Base-by-base conservation (phyloP, 495 filamentous ascomycete genomes). In the Hypoxylon fragiforme region DNA sequence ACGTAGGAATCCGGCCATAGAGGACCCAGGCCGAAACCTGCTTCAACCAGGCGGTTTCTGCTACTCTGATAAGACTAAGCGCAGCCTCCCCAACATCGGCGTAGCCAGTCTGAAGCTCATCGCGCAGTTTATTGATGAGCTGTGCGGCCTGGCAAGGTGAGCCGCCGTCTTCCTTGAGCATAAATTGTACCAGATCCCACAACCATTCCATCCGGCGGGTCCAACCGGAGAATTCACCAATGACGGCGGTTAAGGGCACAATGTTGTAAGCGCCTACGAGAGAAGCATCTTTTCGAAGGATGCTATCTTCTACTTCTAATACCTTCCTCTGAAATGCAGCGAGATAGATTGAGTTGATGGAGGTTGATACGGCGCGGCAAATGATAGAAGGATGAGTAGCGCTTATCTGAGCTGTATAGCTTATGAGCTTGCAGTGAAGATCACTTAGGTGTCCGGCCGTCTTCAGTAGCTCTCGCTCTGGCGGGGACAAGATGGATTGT, bases 251-350 rank as follows among this genome's bases (percentile, higher is more conserved):
- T 32, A 98, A 71, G 1, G 94, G 92, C 12, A 97, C 94, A 54
- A 96, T 94, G 40, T 91, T 84, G 60, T 96, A 96, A 2, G 87
- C 91, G 32, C 91, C 92, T 2, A 96, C 91, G 58, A 87, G 80
- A 14, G 72, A 79, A 4, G 79, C 70, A 61, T 95, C 88, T 62
- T 82, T 81, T 18, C 77, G 73, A 42, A 97, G 73, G 32, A 98
- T 86, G 6, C 76, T 77, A 43, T 78, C 79, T 70, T 98, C 94
- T 2, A 97, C 91, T 28, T 89, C 82, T 1, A 96, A 72, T 6
- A 98, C 85, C 66, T 87, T 90, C 24, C 79, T 78, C 61, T 94
- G 91, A 61, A 97, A 97, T 19, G 78, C 74, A 6, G 82, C 81
- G 0, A 98, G 81, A 48, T 96, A 88, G 13, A 76, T 72, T 5